Evolutionary conservation across 352 stramenopile genomes (phyloP).

Genomic region (Globisporangium nunn): DNA sequence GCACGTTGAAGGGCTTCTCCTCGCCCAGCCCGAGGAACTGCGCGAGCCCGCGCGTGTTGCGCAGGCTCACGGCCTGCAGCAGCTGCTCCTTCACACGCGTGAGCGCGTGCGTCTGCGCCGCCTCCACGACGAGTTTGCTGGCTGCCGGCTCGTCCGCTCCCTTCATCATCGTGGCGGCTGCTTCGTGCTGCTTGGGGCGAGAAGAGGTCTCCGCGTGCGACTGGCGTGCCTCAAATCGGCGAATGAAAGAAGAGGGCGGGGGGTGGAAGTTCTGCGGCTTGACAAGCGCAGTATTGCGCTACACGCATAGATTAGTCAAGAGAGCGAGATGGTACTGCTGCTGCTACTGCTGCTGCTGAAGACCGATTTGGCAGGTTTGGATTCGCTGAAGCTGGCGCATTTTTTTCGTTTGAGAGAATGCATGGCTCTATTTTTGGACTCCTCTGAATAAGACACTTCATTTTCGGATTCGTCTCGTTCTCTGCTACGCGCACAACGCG

Average conservation of each 20-base stretch:
- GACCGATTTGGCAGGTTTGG: background rate
- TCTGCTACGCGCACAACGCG: too few relatives aligned
- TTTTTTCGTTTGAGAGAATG: too few relatives aligned
- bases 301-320: background rate
- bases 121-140: slow-evolving; percentile 56
- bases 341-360: background rate
- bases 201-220: background rate
- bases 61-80: slow-evolving; percentile 52
- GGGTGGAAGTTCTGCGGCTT: background rate
- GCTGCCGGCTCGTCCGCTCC: slow-evolving; percentile 34
- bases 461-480: too few relatives aligned
- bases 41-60: slow-evolving; percentile 72
- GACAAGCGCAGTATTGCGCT: background rate
- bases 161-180: slow-evolving; percentile 31
- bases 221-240: background rate
- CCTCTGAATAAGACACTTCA: too few relatives aligned
- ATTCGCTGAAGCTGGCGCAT: background rate
- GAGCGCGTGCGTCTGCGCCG: slow-evolving; percentile 45
- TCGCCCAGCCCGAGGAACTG: slow-evolving; percentile 81
- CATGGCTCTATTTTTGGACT: too few relatives aligned
- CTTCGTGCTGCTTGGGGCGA: slow-evolving; percentile 5
- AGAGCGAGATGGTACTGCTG: background rate
- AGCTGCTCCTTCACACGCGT: slow-evolving; percentile 64
- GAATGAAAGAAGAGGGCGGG: background rate
- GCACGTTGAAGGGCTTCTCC: slow-evolving; percentile 83